Conservation (phyloP, 768 basidiomycete species). For the Coprinopsis marcescibilis region DNA sequence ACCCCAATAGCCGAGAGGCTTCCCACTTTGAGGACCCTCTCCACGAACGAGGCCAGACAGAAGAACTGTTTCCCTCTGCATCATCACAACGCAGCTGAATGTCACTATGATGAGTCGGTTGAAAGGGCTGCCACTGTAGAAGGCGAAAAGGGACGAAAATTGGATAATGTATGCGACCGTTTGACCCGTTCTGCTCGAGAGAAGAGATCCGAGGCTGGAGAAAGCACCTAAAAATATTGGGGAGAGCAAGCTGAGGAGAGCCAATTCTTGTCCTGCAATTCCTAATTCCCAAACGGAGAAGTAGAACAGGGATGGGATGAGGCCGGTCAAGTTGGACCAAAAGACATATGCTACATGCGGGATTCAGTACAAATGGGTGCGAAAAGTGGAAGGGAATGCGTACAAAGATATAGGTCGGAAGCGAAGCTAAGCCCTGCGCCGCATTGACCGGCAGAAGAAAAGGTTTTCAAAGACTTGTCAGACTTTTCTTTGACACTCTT, state of each 20-base stretch:
- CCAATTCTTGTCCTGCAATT: conserved; percentile 75
- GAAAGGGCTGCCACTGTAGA: conserved; percentile 10
- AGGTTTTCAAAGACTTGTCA: conserved; percentile 6
- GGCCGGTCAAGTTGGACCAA: conserved; percentile 78
- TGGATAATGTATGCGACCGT: conserved; percentile 10
- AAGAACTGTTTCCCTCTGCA: conserved; percentile 6
- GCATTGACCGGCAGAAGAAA: too few relatives aligned
- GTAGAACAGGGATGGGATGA: conserved; percentile 80
- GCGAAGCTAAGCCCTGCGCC: conserved; percentile 21
- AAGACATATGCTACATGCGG: conserved; percentile 60
- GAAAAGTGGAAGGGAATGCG: conserved; percentile 17
- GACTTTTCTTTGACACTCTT: conserved; percentile 1
- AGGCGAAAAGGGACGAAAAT: conserved; percentile 9
- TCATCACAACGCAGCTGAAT: conserved; percentile 3
- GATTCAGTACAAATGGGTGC: conserved; percentile 8
- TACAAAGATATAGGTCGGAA: conserved; percentile 54
- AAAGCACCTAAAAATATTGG: conserved; percentile 38
- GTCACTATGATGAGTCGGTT: conserved; percentile 9
- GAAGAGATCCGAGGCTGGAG: neutral
- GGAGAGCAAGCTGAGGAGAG: conserved; percentile 65
- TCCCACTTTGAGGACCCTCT: neutral
- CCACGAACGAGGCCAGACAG: conserved; percentile 8
- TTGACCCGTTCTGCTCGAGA: conserved; percentile 11
- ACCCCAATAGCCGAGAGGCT: conserved; percentile 36
- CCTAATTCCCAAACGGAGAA: conserved; percentile 91